phyloP scores from a whole-genome alignment of 2,329 filamentous ascomycete genomes.

The Pseudogymnoascus sp. region DNA sequence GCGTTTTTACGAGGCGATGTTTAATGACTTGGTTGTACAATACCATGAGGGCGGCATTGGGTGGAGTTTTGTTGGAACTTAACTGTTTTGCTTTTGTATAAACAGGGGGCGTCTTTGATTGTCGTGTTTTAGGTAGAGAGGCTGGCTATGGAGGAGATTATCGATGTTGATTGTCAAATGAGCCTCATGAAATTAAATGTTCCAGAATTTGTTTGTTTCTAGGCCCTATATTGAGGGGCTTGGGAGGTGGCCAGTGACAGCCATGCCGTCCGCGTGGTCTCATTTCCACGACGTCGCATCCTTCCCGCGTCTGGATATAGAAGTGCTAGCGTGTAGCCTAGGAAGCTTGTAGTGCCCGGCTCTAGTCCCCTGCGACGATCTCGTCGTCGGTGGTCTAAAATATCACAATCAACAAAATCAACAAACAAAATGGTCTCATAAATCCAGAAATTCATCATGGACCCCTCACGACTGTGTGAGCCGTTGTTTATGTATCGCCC shows the following conservation, averaged over 20 bases:
- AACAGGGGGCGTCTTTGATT: constrained; percentile 3
- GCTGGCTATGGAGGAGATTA: neutral
- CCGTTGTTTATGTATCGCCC: neutral
- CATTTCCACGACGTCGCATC: constrained; percentile 2
- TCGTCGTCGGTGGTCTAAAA: neutral
- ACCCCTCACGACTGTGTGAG: neutral
- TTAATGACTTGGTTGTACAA: constrained; percentile 14
- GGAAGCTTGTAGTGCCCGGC: neutral
- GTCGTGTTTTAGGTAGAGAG: neutral
- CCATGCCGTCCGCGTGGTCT: neutral
- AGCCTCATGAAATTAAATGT: neutral
- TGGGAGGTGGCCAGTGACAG: neutral
- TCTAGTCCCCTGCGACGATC: neutral
- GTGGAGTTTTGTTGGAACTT: constrained; percentile 4
- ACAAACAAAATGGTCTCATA: neutral
- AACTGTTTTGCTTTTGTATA: constrained; percentile 1
- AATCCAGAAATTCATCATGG: neutral
- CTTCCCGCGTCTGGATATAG: neutral
- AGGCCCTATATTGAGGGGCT: neutral
- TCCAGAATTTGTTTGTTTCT: neutral
- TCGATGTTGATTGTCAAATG: neutral
- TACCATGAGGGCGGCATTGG: constrained; percentile 6
- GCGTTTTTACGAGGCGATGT: constrained; percentile 12
- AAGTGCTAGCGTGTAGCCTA: neutral
- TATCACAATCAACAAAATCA: constrained; percentile 2